Conservation (phyloP, 768 basidiomycete species). For the Hygrophorus pudorinus region DNA sequence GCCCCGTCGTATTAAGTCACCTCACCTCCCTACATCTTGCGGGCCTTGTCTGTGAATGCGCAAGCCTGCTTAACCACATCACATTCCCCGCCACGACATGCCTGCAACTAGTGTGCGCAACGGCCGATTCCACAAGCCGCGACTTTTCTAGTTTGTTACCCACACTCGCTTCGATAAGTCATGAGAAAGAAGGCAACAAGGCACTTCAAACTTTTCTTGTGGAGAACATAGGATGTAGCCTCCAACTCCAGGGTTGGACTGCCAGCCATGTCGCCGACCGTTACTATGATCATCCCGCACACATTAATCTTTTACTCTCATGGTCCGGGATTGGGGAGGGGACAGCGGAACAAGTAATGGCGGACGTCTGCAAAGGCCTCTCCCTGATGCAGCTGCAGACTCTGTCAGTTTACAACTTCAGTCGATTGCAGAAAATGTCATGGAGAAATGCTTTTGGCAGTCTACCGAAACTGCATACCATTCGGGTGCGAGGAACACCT, state of each 20-base stretch:
- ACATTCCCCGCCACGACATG: slow-evolving; percentile 11
- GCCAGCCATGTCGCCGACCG: background rate
- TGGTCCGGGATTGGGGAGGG: slow-evolving; percentile 13
- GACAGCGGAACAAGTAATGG: slow-evolving; percentile 10
- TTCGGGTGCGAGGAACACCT: slow-evolving; percentile 16
- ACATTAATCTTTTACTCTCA: slow-evolving; percentile 15
- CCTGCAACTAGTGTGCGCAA: slow-evolving; percentile 11
- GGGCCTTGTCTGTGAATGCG: slow-evolving; percentile 16
- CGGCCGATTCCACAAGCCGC: slow-evolving; percentile 9
- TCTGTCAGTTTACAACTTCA: slow-evolving; percentile 15
- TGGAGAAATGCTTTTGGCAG: slow-evolving; percentile 20
- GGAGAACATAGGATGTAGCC: slow-evolving; percentile 1
- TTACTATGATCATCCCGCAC: slow-evolving; percentile 5
- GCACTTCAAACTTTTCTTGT: slow-evolving; percentile 5
- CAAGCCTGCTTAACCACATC: slow-evolving; percentile 16
- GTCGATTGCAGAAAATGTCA: slow-evolving; percentile 10
- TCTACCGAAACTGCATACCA: slow-evolving; percentile 16
- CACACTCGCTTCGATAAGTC: slow-evolving; percentile 2
- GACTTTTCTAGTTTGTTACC: slow-evolving; percentile 15
- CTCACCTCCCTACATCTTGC: slow-evolving; percentile 15
- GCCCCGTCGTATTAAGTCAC: slow-evolving; percentile 13
- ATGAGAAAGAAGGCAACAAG: slow-evolving; percentile 7
- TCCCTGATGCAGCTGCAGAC: slow-evolving; percentile 16
- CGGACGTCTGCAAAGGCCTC: slow-evolving; percentile 15
- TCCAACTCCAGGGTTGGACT: slow-evolving; percentile 2